Base-by-base conservation (phyloP, 768 basidiomycete species). In the Austroboletus eburneus region DNA sequence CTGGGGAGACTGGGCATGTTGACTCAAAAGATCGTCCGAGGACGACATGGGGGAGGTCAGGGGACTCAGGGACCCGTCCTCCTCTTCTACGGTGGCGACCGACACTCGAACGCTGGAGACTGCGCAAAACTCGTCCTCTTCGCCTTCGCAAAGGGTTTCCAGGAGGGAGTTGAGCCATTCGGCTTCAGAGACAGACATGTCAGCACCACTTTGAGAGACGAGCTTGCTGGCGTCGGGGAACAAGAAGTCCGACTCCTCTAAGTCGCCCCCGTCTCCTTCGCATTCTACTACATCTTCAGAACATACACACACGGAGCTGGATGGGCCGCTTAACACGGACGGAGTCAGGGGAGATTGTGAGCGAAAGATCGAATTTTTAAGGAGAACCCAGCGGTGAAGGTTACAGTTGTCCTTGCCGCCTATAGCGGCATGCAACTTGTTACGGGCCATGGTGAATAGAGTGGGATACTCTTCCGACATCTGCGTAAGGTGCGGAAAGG, bases 311-410 rank as follows among this genome's bases (percentile, higher is more conserved):
- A 48, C 14, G 33, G 60, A 42, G 40, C 44, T 45, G 48, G 57
- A 39, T 42, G 63, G 52, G 45, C 48, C 42, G 39, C 46, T 55
- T 35, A 50, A 52, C 36, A 45, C 32, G 50, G 64, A 55, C 45
- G 70, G 58, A 44, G 72, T 39, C 55, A 65, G 65, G 57, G 68
- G 51, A 53, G 73, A 69, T 42, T 77, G 73, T 51, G 81, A 75
- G 56, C 73, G 74, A 55, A 79, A 67, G 52, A 89, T 76, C 24
- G 85, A 88, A 65, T 91, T 91, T 83, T 90, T 90, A 62, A 91
- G 76, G 48, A 91, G 75, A 43, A 91, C 88, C 86, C 85, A 89
- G 63, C 87, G 86, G 61, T 87, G 86, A 70, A 91, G 77, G 69
- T 80, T 87, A 73, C 77, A 75, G 54, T 68, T 79, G 71, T 86